Base-by-base conservation (phyloP, 768 basidiomycete species). In the Tricholoma sp. region DNA sequence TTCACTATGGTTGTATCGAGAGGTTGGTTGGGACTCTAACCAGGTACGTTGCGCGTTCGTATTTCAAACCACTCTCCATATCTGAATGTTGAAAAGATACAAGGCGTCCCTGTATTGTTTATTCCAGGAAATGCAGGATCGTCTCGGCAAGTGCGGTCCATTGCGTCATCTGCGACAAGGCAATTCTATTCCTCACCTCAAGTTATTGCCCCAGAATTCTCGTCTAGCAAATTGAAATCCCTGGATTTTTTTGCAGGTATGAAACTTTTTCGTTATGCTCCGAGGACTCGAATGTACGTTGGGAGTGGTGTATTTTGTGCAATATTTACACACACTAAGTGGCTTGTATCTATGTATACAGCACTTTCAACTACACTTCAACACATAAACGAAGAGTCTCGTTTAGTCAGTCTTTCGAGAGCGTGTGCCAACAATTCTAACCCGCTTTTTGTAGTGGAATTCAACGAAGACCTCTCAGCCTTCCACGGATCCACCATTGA, bases 111-210 rank as follows among this genome's bases (percentile, higher is more conserved):
- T n/a, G 92, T 96, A 27, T 77, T 99, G 27, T 99, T 98, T 74
- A 88, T 98, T 43, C 97, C 97, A 1, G 97, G 97, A 7, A 98
- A 98, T 69, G 96, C 96, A 21, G 97, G 97, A 5, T 95, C 92
- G 2, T 94, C 89, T 32, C 86, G 84, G 61, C 97, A 98, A 77
- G 89, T 91, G 49, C 85, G 97, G 61, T 95, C 93, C 11, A 94
- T 98, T 63, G 96, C 96, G 4, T 94, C 92, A 11, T 94, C 93
- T 9, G 91, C 94, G 5, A 76, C 88, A 0, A 79, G 90, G 52
- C 92, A 95, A 63, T 94, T 82, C 67, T 91, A 82, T 66, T 73
- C 79, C 12, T 76, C 80, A 22, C 92, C 89, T 0, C 73, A 79
- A 58, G 69, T 76, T 19, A 69, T 83, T 37, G 77, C 86, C 4